Conservation (phyloP, 371 early-diverging fungal species). For the Paraphysoderma sedebokerense region DNA sequence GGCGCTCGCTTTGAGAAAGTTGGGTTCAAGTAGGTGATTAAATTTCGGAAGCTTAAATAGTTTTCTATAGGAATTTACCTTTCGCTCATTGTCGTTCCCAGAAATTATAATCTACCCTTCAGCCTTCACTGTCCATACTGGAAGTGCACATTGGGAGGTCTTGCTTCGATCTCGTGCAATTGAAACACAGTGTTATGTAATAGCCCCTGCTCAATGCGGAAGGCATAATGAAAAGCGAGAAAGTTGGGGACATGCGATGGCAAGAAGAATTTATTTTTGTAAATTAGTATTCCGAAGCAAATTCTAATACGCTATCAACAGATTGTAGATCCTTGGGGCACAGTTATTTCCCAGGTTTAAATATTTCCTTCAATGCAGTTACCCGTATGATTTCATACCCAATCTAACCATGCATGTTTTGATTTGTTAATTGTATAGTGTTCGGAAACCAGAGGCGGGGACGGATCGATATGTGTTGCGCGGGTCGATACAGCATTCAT, state of each 20-base stretch:
- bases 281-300: conserved; percentile 21
- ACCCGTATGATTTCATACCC: too few relatives aligned
- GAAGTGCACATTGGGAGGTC: conserved; percentile 68
- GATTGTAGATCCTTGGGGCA: conserved; percentile 56
- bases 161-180: conserved; percentile 69
- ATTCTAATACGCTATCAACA: conserved; percentile 1
- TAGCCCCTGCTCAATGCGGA: conserved; percentile 64
- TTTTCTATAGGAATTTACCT: too few relatives aligned
- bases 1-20: conserved; percentile 29
- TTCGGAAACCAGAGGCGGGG: conserved; percentile 15
- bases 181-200: conserved; percentile 62
- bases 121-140: conserved; percentile 71
- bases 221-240: conserved; percentile 49
- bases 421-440: too few relatives aligned
- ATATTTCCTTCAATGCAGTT: too few relatives aligned
- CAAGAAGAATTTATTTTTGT: conserved; percentile 8
- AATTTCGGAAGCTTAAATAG: too few relatives aligned
- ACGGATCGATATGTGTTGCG: conserved; percentile 35
- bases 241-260: conserved; percentile 69
- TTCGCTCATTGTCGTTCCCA: too few relatives aligned
- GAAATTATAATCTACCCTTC: conserved; percentile 63
- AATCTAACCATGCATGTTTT: too few relatives aligned
- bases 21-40: too few relatives aligned
- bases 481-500: conserved; percentile 41
- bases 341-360: conserved; percentile 41